A percentile compares a stretch with the other conserved stretches of the same genome.
Conservation (phyloP, 352 stramenopile species). For the Blastocystis sp. region DNA sequence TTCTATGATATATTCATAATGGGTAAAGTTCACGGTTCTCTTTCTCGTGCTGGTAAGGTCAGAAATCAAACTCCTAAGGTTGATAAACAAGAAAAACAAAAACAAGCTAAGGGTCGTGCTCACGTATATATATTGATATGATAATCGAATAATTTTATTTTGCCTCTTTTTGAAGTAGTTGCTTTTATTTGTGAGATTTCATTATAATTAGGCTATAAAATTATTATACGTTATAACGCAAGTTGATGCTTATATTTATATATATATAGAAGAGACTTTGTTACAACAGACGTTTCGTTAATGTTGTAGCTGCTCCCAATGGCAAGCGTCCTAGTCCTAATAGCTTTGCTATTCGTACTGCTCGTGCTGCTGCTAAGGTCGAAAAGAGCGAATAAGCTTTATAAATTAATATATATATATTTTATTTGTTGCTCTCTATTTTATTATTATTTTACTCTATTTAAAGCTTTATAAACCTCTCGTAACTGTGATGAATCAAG, state of each 20-base stretch:
- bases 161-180: too few relatives aligned
- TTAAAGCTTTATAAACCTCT: too few relatives aligned
- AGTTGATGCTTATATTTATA: too few relatives aligned
- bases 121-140: conserved; percentile 41
- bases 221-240: too few relatives aligned
- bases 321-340: conserved; percentile 91
- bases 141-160: too few relatives aligned
- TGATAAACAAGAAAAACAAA: conserved; percentile 80
- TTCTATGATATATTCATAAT: too few relatives aligned
- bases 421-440: too few relatives aligned
- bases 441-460: too few relatives aligned
- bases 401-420: conserved; percentile 38
- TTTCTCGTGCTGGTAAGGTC: conserved; percentile 99
- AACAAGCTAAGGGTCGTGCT: conserved; percentile 78
- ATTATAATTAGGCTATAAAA: too few relatives aligned
- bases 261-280: conserved; percentile 86
- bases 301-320: conserved; percentile 82
- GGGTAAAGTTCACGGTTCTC: conserved; percentile 92
- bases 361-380: conserved; percentile 37
- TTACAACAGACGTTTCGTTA: conserved; percentile 99
- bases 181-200: too few relatives aligned
- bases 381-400: conserved; percentile 65
- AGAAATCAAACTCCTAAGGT: conserved; percentile 99
- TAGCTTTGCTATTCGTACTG: conserved; percentile 68
- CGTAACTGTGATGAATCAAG: too few relatives aligned